Evolutionary conservation across 768 basidiomycete species (phyloP), one percentile per base, ranked within the genome.

Genomic region (Suillus bovinus): DNA sequence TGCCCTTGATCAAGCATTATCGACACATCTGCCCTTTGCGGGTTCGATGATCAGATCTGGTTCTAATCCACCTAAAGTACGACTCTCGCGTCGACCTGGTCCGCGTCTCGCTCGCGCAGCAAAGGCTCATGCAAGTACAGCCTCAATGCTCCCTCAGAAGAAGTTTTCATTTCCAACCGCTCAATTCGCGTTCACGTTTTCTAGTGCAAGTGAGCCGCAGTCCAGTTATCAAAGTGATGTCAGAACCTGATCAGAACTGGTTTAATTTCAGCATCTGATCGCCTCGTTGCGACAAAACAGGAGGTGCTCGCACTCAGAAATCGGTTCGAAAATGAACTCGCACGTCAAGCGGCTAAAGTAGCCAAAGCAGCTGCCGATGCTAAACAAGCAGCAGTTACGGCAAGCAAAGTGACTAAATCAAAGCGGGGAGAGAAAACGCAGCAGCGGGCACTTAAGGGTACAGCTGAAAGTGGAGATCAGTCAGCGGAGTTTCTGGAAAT

Each of bases 1-100:
- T 47, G 89, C 90, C 39, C 77, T 93, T 33, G 91, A 94, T 70
- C 88, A 89, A 72, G 92, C 91, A 31, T 77, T 94, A 50, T 86
- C 86, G 42, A 82, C 81, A 47, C 74, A 73, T 54, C 54, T 73
- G 8, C 68, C 69, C 58, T 74, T 74, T 52, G 66, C 69, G 17
- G 61, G 68, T 61, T 69, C 80, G 60, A 81, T 78, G 65, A 78
- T 77, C 50, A 73, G 74, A 34, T 63, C 71, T 34, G 68, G 64
- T 60, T 63, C 69, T 36, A 64, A 66, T 62, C 59, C 73, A 16
- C 76, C 72, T 8, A 79, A 76, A 65, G 77, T 84, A 38, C 81
- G 86, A 41, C 79, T 84, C 31, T 88, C 89, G 57, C 84, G 80
- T 67, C 78, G 90, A 68, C 73, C 72, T 61, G 79, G 73, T 22